A percentile compares a stretch with the other conserved stretches of the same genome.
Conservation (phyloP, 2,329 filamentous ascomycete species). For the Mollisia scopiformis region DNA sequence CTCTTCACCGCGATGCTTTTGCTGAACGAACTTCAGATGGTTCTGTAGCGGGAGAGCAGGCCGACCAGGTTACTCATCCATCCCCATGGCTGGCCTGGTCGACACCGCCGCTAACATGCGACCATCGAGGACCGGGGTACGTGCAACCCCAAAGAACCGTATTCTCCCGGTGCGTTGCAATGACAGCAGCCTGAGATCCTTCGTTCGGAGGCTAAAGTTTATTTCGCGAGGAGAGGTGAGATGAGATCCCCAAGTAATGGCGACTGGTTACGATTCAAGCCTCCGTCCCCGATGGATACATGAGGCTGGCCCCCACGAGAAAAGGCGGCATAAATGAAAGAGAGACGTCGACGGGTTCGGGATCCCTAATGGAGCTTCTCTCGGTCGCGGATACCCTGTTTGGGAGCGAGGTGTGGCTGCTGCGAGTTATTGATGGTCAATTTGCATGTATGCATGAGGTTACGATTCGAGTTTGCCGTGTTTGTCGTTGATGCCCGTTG, state of each 20-base stretch:
- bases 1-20: neutral
- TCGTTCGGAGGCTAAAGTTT: no score
- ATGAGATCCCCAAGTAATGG: neutral
- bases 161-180: no score
- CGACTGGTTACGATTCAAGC: neutral
- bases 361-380: neutral
- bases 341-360: neutral
- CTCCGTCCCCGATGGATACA: neutral
- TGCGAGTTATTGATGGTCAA: neutral
- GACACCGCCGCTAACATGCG: no score
- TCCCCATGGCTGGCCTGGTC: no score
- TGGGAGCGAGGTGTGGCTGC: neutral
- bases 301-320: neutral
- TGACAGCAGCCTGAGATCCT: no score
- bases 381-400: neutral
- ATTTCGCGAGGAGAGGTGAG: neutral
- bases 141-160: neutral
- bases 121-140: neutral
- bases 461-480: no score
- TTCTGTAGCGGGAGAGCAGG: no score
- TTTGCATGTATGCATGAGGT: neutral
- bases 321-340: neutral
- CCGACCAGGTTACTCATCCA: no score
- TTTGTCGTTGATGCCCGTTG: no score
- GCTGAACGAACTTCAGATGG: neutral